Conservation (phyloP, 148 eudicot genomes). For the Spergularia bocconei region DNA sequence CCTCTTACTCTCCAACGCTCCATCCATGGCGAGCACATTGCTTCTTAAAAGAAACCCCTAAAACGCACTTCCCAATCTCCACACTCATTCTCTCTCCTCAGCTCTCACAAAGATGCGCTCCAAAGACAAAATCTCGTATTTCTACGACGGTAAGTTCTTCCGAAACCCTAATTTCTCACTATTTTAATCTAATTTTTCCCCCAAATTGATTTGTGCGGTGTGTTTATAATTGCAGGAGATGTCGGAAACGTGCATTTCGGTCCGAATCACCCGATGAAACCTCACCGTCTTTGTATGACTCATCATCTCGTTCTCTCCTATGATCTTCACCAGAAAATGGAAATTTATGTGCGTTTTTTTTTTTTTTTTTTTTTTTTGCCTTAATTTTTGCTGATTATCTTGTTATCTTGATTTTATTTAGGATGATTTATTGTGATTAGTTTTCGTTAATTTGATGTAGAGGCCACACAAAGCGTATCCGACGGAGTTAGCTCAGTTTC, state of each 20-base stretch:
- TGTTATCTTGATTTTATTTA: neutral
- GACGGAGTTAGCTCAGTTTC: slow-evolving; percentile 93
- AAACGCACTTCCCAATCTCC: neutral
- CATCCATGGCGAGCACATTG: neutral
- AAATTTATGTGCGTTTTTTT: slow-evolving; percentile 70
- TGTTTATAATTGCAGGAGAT: slow-evolving; percentile 57
- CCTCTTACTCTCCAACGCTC: too few species aligned
- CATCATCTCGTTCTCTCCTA: slow-evolving; percentile 90
- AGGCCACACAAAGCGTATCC: slow-evolving; percentile 98
- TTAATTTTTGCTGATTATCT: slow-evolving; percentile 1
- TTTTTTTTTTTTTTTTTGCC: neutral
- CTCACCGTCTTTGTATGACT: slow-evolving; percentile 95
- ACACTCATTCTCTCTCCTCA: neutral
- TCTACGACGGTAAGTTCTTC: slow-evolving; percentile 68
- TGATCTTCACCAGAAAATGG: slow-evolving; percentile 90
- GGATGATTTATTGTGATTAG: neutral
- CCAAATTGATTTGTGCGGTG: neutral
- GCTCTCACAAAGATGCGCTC: slow-evolving; percentile 54
- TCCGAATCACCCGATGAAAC: slow-evolving; percentile 98
- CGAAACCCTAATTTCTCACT: slow-evolving; percentile 19
- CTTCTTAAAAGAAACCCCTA: neutral
- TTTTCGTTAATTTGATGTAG: slow-evolving; percentile 33
- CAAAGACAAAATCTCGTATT: slow-evolving; percentile 86
- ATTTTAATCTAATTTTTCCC: neutral
- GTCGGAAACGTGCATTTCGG: slow-evolving; percentile 94